A percentile compares a stretch with the other conserved stretches of the same genome.
phyloP scores from a whole-genome alignment of 441 rosid species.

The Mallotus japonicus region DNA sequence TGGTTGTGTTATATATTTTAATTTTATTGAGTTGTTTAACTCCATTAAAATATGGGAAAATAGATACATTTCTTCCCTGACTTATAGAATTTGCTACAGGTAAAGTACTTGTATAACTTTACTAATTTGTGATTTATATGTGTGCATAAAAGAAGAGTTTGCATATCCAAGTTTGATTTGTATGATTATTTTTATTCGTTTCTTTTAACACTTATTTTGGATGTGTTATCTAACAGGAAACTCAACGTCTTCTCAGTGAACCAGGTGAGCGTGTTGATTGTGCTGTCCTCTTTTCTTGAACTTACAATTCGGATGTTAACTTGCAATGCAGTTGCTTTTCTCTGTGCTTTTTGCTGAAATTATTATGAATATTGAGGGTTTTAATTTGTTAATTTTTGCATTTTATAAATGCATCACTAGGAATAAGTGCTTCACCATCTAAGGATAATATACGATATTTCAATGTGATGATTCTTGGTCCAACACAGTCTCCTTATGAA shows the following conservation, averaged over 20 bases:
- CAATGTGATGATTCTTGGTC: constrained; percentile 98
- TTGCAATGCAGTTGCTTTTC: not conserved
- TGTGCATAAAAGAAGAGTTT: too few relatives aligned
- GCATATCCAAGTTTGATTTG: not conserved
- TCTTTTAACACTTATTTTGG: not conserved
- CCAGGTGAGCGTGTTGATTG: constrained; percentile 54
- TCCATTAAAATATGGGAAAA: too few relatives aligned
- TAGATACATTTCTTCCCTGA: too few relatives aligned
- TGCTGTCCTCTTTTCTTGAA: not conserved
- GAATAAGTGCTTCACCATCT: constrained; percentile 96
- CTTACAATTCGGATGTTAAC: not conserved
- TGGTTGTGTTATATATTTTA: too few relatives aligned
- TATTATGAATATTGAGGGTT: not conserved
- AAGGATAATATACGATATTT: constrained; percentile 97
- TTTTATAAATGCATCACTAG: constrained; percentile 58
- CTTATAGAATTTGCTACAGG: too few relatives aligned
- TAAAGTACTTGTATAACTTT: too few relatives aligned
- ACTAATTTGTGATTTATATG: too few relatives aligned
- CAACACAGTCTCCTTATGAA: constrained; percentile 97
- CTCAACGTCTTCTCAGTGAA: constrained; percentile 96
- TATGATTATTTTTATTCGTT: too few relatives aligned
- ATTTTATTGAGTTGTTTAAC: too few relatives aligned
- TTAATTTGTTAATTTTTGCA: constrained; percentile 1
- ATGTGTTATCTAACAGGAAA: constrained; percentile 58
- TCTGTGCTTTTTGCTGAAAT: not conserved